These are phyloP conservation scores for Fagus sylvatica DNA, from an alignment of 306 rosid species.

Conservation along the genomic window DNA sequence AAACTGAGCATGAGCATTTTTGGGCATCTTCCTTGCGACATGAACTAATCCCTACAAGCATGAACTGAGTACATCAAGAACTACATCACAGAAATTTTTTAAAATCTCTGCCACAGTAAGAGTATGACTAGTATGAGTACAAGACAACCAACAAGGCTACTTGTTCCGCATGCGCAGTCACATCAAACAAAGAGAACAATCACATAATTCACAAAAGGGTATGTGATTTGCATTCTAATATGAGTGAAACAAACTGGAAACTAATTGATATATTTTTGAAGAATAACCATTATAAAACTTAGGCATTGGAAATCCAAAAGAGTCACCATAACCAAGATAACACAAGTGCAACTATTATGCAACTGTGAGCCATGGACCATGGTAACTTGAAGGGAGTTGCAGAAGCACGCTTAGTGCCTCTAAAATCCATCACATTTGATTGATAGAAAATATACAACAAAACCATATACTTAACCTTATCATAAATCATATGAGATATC, in stretches of 20 bases:
- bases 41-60: slow-evolving; percentile 87
- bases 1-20: slow-evolving; percentile 98
- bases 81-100: background rate
- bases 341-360: background rate
- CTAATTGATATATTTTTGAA: too few species aligned
- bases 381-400: background rate
- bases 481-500: background rate
- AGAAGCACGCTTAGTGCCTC: background rate
- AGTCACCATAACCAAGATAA: too few species aligned
- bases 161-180: background rate
- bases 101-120: background rate
- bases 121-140: background rate
- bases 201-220: background rate
- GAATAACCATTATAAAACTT: too few species aligned
- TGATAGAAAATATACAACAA: background rate
- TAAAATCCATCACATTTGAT: background rate
- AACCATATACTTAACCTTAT: background rate
- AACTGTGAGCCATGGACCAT: background rate
- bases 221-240: background rate
- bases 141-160: background rate
- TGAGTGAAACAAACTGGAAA: background rate
- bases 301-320: background rate
- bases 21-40: slow-evolving; percentile 92
- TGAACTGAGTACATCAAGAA: slow-evolving; percentile 22
- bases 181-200: background rate